Evolutionary conservation across 78 protist genomes (phyloP).

Genomic region (Dictyostelium citrinum): DNA sequence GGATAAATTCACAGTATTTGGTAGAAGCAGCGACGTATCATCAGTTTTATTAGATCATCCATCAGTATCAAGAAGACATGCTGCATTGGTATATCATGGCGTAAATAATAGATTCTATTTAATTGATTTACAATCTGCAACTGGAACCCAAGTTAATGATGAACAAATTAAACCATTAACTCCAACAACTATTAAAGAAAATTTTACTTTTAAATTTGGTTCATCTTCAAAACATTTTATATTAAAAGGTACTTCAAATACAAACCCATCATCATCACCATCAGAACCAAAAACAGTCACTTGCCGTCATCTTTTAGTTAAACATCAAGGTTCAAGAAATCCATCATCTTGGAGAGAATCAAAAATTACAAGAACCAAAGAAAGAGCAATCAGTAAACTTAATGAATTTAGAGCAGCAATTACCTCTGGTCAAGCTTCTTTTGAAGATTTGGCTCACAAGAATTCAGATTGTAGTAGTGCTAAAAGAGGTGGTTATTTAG

Average conservation of each 20-base stretch:
- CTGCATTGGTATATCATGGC: constrained; percentile 76
- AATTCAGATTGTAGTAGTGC: constrained; percentile 88
- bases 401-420: constrained; percentile 28
- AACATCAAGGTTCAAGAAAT: constrained; percentile 83
- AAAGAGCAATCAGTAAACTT: constrained; percentile 76
- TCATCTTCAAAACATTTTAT: constrained; percentile 26
- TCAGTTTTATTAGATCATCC: constrained; percentile 53
- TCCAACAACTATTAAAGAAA: constrained; percentile 60
- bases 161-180: constrained; percentile 20
- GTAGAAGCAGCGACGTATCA: constrained; percentile 36
- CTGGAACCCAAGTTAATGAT: constrained; percentile 37
- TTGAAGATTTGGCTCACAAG: constrained; percentile 59
- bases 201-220: constrained; percentile 25
- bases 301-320: constrained; percentile 85
- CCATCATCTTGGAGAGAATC: constrained; percentile 82
- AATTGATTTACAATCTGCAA: constrained; percentile 63
- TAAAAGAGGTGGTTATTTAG: constrained; percentile 86
- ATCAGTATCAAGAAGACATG: constrained; percentile 77
- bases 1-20: constrained; percentile 26
- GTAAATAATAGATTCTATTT: constrained; percentile 66
- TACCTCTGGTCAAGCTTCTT: neutral
- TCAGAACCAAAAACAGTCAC: neutral
- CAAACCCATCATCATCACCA: neutral
- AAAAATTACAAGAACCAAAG: constrained; percentile 75
- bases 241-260: neutral